Base-by-base conservation (phyloP, 805 yeast genomes). In the Wickerhamomyces strasburgensis region DNA sequence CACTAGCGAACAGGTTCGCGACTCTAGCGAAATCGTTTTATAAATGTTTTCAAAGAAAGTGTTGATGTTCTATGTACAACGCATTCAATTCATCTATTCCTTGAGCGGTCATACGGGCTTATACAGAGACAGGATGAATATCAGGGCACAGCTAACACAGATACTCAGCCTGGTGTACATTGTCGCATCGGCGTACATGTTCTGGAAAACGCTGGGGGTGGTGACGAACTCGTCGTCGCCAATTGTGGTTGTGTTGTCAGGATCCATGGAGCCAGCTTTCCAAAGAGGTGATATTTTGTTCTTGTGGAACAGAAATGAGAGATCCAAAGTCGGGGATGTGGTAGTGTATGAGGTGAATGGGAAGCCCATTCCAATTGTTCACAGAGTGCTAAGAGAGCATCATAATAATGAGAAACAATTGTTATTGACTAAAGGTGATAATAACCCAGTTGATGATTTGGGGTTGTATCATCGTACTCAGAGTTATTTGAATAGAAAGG, bases 211-310 rank as follows among this genome's bases (percentile, higher is more conserved):
- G 0, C 67, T 90, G 13, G 77, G 87, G 1, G 66, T 90, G 4
- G 67, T 79, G 1, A 72, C 96, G 9, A 78, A 86, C 61, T 79
- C 96, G 0, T 80, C 85, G 43, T 85, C 97, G 2, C 98, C 98
- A 15, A 78, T 93, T 17, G 98, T 93, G 15, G 98, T 93, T 19
- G 98, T 93, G 8, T 73, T 93, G 33, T 88, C 98, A 1, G 98
- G 98, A 5, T 90, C 98, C 2, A 93, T 93, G 98, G 98, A 93
- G 60, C 98, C 98, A 2, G 98, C 98, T 2, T 93, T 93, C 72
- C 97, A 93, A 63, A 76, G 98, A 63, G 98, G 98, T 34, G 98
- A 93, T 58, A 81, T 93, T 14, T 65, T 93, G 43, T 80, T 93
- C 52, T 67, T 93, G 39, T 89, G 96, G 95, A 93, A 93, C 61